A percentile compares a stretch with the other conserved stretches of the same genome.
phyloP scores from a whole-genome alignment of 306 rosid species.

The Spatholobus suberectus region DNA sequence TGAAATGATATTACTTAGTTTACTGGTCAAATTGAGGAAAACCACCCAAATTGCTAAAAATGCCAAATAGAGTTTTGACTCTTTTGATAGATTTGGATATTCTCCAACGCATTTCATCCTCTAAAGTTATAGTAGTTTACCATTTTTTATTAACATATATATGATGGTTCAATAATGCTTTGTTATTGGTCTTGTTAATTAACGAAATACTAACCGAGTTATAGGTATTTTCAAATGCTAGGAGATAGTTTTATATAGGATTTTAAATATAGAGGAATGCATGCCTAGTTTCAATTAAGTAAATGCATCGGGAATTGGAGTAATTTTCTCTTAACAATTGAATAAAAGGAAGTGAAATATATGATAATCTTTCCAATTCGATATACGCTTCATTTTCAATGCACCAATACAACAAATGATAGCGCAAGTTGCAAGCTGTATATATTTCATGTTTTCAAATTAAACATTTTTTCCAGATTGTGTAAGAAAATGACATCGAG shows the following conservation, averaged over 20 bases:
- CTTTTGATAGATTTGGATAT: not conserved
- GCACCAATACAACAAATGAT: not conserved
- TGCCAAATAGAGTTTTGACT: not conserved
- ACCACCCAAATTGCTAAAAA: too few relatives aligned
- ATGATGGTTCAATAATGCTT: not conserved
- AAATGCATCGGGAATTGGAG: too few relatives aligned
- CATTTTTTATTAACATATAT: not conserved
- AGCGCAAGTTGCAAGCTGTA: not conserved
- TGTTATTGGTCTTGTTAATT: too few relatives aligned
- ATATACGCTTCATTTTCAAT: not conserved
- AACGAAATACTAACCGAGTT: too few relatives aligned
- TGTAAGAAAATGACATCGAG: not conserved
- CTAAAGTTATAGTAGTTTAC: not conserved
- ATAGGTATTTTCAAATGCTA: too few relatives aligned
- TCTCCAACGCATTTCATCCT: not conserved
- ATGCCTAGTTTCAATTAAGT: too few relatives aligned
- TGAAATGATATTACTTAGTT: not conserved
- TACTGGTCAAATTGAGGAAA: too few relatives aligned
- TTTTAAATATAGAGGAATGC: too few relatives aligned
- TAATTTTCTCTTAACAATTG: not conserved
- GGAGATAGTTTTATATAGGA: not conserved
- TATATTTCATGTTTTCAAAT: not conserved
- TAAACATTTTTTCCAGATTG: slow-evolving; percentile 1
- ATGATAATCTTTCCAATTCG: not conserved
- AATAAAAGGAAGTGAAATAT: not conserved